A percentile compares a stretch with the other conserved stretches of the same genome.
Conservation (phyloP, 768 basidiomycete genomes). For the Scleroderma citrinum region DNA sequence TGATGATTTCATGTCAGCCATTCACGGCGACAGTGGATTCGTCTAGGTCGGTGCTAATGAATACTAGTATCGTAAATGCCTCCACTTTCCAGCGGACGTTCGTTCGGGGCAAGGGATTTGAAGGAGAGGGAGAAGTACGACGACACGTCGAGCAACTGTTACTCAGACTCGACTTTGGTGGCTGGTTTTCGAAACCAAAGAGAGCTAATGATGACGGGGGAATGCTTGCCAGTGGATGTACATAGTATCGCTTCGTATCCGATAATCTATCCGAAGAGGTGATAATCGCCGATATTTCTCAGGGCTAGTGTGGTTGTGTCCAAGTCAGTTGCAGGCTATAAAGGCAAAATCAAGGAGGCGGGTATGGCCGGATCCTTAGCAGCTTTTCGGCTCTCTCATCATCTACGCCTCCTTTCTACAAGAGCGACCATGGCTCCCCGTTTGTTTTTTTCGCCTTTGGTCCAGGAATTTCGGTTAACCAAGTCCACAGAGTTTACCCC, state of each 20-base stretch:
- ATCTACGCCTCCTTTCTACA: slow-evolving; percentile 53
- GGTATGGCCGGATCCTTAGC: slow-evolving; percentile 23
- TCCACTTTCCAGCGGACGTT: slow-evolving; percentile 44
- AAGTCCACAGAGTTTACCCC: slow-evolving; percentile 54
- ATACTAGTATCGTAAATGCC: slow-evolving; percentile 46
- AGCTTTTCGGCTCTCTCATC: slow-evolving; percentile 51
- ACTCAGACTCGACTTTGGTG: slow-evolving; percentile 82
- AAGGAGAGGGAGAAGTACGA: slow-evolving; percentile 62
- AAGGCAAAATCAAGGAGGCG: slow-evolving; percentile 6
- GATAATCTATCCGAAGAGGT: not conserved
- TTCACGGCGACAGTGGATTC: slow-evolving; percentile 56
- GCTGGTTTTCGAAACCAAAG: slow-evolving; percentile 54
- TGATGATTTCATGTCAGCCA: slow-evolving; percentile 71
- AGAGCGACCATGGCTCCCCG: slow-evolving; percentile 38
- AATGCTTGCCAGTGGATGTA: slow-evolving; percentile 14
- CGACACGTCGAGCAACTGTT: slow-evolving; percentile 80
- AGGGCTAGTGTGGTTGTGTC: too few species aligned
- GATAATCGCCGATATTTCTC: slow-evolving; percentile 4
- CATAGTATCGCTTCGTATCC: not conserved
- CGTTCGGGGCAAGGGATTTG: slow-evolving; percentile 45
- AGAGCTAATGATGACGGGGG: slow-evolving; percentile 14
- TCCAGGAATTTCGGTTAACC: slow-evolving; percentile 2
- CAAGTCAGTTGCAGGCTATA: not conserved
- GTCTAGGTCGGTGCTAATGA: slow-evolving; percentile 65
- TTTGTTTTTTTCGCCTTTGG: slow-evolving; percentile 10